Percentiles rank a stretch among this genome's conserved stretches.
phyloP scores from a whole-genome alignment of 257 asterid genomes.

The Rauvolfia tetraphylla region DNA sequence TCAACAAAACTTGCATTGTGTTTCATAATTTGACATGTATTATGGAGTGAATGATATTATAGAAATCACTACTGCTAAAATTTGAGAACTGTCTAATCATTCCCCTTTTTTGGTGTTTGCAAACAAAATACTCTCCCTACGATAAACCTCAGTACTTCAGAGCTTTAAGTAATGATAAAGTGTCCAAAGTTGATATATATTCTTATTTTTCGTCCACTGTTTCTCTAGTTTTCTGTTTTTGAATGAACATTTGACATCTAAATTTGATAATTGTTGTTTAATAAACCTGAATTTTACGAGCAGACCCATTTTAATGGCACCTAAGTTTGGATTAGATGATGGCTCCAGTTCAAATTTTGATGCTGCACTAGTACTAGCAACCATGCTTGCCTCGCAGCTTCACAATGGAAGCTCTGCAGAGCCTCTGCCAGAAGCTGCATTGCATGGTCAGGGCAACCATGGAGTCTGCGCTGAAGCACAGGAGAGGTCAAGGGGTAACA shows the following conservation, averaged over 20 bases:
- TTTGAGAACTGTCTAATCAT: background rate
- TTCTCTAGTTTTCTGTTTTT: conserved; percentile 16
- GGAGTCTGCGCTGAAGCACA: conserved; percentile 39
- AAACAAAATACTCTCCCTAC: background rate
- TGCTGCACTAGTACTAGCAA: conserved; percentile 89
- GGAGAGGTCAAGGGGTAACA: conserved; percentile 53
- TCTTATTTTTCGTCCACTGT: background rate
- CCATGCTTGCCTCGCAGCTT: conserved; percentile 92
- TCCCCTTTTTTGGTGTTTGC: background rate
- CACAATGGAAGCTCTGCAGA: conserved; percentile 37
- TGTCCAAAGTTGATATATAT: background rate
- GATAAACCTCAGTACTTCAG: background rate
- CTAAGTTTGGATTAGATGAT: conserved; percentile 78
- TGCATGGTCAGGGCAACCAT: conserved; percentile 25
- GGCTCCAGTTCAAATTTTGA: conserved; percentile 68
- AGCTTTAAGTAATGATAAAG: background rate
- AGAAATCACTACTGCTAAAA: background rate
- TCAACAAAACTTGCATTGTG: background rate
- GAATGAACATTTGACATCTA: conserved; percentile 13
- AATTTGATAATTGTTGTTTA: conserved; percentile 15
- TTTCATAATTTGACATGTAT: background rate
- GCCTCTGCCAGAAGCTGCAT: conserved; percentile 40
- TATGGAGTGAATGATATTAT: background rate
- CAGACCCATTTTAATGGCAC: conserved; percentile 96
- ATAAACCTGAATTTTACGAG: conserved; percentile 25